Evolutionary conservation across 129 eudicot genomes (phyloP), one percentile per base, ranked within the genome.

Genomic region (Arctium minus): DNA sequence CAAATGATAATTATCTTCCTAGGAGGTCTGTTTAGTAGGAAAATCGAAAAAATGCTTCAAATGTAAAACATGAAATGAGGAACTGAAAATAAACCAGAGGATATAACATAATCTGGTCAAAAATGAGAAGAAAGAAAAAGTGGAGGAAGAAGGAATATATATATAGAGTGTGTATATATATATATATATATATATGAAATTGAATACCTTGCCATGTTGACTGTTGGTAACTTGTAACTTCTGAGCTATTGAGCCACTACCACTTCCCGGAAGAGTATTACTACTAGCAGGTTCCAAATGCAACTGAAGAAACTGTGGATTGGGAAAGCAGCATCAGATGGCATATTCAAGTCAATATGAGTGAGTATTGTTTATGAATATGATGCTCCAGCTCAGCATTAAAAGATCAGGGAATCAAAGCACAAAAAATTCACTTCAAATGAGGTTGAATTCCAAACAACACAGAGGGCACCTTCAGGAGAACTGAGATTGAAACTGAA

Each of bases 191-290:
- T 42, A 8, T 29, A 48, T 65, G 53, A 72, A 67, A 70, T 65
- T n/a, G 40, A 79, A 69, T 89, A 94, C 99, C 99, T 91, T 96
- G 85, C 99, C 98, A 81, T 96, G 98, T 88, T 91, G 97, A 88
- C 92, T 93, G 89, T 96, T 96, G 73, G 94, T 88, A 81, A 96
- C 86, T 62, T 88, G 89, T 80, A 96, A 76, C 77, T 84, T 93
- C 77, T 96, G 99, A 72, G 94, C 86, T 84, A 96, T 84, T 67
- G 92, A 90, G 71, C 94, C 98, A 48, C 80, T 82, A 73, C 91
- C 88, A 79, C 86, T 91, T 80, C 83, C 92, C 36, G 92, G 97
- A 75, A 96, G 98, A 22, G 90, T 84, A 74, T 87, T 93, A 73
- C 94, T 80, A 79, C 98, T 96, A 76, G 99, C 99, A 80, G 98